A percentile compares a stretch with the other conserved stretches of the same genome.
These are phyloP conservation scores for Alternaria dauci DNA, from an alignment of 2,329 filamentous ascomycete species.

Conservation along the genomic window DNA sequence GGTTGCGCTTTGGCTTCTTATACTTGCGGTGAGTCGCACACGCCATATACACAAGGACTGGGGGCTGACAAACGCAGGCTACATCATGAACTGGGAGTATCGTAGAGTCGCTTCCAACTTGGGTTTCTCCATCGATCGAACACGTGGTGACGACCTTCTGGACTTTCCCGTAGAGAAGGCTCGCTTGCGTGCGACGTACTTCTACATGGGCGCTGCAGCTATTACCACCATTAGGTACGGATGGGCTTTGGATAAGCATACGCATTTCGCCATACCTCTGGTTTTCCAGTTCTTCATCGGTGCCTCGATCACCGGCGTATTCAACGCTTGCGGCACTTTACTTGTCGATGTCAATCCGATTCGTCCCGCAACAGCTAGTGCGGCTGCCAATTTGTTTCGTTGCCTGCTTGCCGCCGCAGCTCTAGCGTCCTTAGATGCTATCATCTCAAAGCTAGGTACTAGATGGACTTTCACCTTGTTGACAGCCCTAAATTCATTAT, in stretches of 20 bases:
- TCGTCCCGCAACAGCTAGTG: neutral
- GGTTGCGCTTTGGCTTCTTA: neutral
- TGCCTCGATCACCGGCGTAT: neutral
- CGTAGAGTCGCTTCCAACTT: neutral
- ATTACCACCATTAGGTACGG: neutral
- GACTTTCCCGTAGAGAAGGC: neutral
- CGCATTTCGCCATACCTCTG: neutral
- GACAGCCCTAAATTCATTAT: neutral
- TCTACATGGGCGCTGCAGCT: neutral
- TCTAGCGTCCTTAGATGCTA: neutral
- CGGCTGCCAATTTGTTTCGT: neutral
- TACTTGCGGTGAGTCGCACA: neutral
- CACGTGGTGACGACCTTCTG: neutral
- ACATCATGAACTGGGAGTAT: neutral
- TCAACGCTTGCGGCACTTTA: neutral
- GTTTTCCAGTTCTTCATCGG: neutral
- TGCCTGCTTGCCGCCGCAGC: neutral
- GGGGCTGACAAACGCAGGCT: neutral
- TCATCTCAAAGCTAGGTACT: neutral
- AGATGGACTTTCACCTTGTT: neutral
- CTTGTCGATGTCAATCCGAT: neutral
- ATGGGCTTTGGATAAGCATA: neutral
- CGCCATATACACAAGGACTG: neutral
- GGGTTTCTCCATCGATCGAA: neutral
- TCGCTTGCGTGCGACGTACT: neutral